Percentiles rank a stretch among this genome's conserved stretches.
Conservation (phyloP, 768 basidiomycete species). For the Clavaria fumosa region DNA sequence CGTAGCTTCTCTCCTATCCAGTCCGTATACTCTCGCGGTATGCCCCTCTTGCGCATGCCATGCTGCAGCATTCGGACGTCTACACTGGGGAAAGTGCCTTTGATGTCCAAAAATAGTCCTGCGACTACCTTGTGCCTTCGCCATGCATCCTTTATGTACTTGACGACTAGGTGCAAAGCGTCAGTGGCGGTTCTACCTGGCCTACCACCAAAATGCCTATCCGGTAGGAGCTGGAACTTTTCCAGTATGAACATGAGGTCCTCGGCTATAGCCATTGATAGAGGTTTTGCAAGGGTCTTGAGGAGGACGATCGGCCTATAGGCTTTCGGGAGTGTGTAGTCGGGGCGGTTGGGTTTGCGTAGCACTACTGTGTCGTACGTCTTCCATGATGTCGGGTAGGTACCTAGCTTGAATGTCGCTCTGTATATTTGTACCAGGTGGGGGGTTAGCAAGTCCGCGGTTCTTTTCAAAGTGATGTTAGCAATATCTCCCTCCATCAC, state of each 20-base stretch:
- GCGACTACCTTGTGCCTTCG: slow-evolving; percentile 15
- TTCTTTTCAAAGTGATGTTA: slow-evolving; percentile 13
- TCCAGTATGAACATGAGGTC: slow-evolving; percentile 5
- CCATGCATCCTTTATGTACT: slow-evolving; percentile 24
- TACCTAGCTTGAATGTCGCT: slow-evolving; percentile 10
- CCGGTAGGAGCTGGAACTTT: background rate
- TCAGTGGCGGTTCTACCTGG: slow-evolving; percentile 16
- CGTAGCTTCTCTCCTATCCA: slow-evolving; percentile 9
- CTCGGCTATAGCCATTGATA: background rate
- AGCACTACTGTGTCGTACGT: slow-evolving; percentile 17
- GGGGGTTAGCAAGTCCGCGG: slow-evolving; percentile 13
- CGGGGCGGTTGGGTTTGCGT: slow-evolving; percentile 19
- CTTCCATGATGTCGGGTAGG: slow-evolving; percentile 19
- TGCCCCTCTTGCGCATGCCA: slow-evolving; percentile 14
- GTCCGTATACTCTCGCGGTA: slow-evolving; percentile 12
- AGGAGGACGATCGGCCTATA: slow-evolving; percentile 21
- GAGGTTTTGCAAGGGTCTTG: background rate
- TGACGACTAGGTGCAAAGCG: slow-evolving; percentile 17
- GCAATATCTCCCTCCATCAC: slow-evolving; percentile 10
- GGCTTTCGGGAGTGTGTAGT: slow-evolving; percentile 19
- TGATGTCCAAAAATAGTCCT: slow-evolving; percentile 22
- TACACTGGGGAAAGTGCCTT: slow-evolving; percentile 23
- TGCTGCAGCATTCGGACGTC: slow-evolving; percentile 12
- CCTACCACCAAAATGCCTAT: background rate
- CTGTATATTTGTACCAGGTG: slow-evolving; percentile 16